Evolutionary conservation across 2,329 filamentous ascomycete genomes (phyloP), one percentile per base, ranked within the genome.

Genomic region (Nakataea oryzae): DNA sequence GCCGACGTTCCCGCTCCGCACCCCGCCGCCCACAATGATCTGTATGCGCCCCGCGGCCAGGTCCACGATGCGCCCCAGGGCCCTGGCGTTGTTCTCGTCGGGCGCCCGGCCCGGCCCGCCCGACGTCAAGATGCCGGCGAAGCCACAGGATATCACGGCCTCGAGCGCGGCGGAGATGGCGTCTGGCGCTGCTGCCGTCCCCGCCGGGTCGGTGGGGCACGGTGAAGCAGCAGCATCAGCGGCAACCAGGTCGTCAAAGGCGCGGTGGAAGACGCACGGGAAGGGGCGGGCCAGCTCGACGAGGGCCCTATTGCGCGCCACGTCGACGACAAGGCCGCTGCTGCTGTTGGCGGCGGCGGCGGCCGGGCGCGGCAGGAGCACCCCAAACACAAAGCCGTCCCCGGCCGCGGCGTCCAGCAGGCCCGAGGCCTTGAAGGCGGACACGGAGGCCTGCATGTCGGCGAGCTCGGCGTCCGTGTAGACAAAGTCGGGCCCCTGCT

Each of bases 351-450:
- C 5, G 57, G 28, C n/a, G 6, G 6, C 24, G 6, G 54, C n/a
- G 12, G n/a, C 50, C 24, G 54, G 41, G 1, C 29, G 58, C 41
- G 61, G 63, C 14, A 85, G 64, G 2, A n/a, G n/a, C 2, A 81
- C 70, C 5, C 82, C 82, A 65, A 85, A 83, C 9, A 86, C 82
- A 65, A 86, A 85, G 1, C 81, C 81, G 64, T 85, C 83, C 4
- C 80, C 81, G 17, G 74, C 72, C 1, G 67, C 65, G 0, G 70
- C 65, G 29, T 74, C 66, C 61, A 85, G 67, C 3, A 75, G 63
- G 0, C 74, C 74, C 0, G 73, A 68, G 0, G 66, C 66, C 58
- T 73, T 75, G 67, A 83, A 76, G 0, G 57, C 64, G 0, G 21
- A 58, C 12, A 85, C 76, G 9, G 71, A 66, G 2, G 65, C 61